Evolutionary conservation across 768 basidiomycete species (phyloP), one percentile per base, ranked within the genome.

Genomic region (Suillus hirtellus): DNA sequence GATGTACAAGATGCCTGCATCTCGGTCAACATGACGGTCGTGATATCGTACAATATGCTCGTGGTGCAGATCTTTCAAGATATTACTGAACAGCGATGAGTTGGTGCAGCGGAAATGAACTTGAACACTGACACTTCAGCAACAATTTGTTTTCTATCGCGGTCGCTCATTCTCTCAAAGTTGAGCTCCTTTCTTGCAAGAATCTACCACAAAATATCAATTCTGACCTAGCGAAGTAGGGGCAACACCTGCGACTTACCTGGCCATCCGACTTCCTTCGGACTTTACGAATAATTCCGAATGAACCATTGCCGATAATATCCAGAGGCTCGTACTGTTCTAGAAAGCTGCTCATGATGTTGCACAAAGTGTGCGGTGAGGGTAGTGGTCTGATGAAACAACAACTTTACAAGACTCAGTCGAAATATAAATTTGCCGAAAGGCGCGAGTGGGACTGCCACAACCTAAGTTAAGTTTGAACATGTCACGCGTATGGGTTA

Each of bases 211-310:
- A 7, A n/a, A 27, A 42, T 27, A 27, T 58, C 1, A 58, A 31
- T 11, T 58, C 17, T 27, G 15, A 21, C 8, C 14, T 27, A 31
- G 4, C 14, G 3, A 27, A 44, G 35, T n/a, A 21, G 21, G 63
- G 10, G 27, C 17, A 14, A 10, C 21, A 31, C 8, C 7, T 56
- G 40, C 15, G 21, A 85, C 90, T 67, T 67, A 95, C 94, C 75
- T 85, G 70, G 40, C 93, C 92, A 75, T 97, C 95, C 15, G 84
- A 77, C 75, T 92, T 93, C 69, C 95, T 80, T 65, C 87, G 82
- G 14, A 98, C 96, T 80, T 98, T 98, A 64, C 95, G 88, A 67
- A 99, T 99, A 65, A 99, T 93, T 1, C 97, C 97, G 80, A 99
- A 99, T 5, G 92, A 93, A 34, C 97, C 97, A 70, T 96, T 98